phyloP scores from a whole-genome alignment of 1,139 yeast genomes.

The Saccharomyces hybrid region DNA sequence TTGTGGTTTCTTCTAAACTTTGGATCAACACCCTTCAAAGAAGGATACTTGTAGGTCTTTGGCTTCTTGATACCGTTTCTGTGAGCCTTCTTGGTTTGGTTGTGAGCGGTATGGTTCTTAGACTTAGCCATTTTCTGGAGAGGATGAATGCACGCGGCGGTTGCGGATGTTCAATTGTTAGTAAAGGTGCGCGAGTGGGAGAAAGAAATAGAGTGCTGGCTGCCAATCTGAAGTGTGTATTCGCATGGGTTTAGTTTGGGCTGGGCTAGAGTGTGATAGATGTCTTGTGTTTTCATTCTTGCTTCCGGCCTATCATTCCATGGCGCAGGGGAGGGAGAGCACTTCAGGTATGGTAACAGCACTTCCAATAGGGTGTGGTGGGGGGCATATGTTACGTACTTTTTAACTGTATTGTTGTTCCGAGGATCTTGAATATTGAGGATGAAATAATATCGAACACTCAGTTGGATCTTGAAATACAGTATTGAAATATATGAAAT shows the following conservation, averaged over 20 bases:
- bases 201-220: background rate
- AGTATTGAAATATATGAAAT: background rate
- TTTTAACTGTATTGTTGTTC: constrained; percentile 4
- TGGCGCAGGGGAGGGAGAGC: background rate
- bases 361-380: background rate
- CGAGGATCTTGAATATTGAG: background rate
- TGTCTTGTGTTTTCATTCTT: too few species aligned
- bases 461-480: background rate
- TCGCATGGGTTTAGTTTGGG: background rate
- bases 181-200: constrained; percentile 8
- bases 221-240: background rate
- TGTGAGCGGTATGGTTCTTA: constrained; percentile 99
- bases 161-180: constrained; percentile 11
- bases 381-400: constrained; percentile 3
- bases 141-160: background rate
- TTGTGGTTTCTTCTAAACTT: constrained; percentile 99
- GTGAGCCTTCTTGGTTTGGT: constrained; percentile 99
- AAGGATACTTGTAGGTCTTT: constrained; percentile 94
- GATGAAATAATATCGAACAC: background rate
- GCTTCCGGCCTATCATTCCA: too few species aligned
- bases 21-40: constrained; percentile 97
- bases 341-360: too few species aligned
- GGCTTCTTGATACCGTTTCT: constrained; percentile 99
- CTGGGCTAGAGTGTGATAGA: too few species aligned
- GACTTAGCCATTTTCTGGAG: constrained; percentile 76